phyloP scores from a whole-genome alignment of 2,329 filamentous ascomycete species.

The Colletotrichum godetiae region DNA sequence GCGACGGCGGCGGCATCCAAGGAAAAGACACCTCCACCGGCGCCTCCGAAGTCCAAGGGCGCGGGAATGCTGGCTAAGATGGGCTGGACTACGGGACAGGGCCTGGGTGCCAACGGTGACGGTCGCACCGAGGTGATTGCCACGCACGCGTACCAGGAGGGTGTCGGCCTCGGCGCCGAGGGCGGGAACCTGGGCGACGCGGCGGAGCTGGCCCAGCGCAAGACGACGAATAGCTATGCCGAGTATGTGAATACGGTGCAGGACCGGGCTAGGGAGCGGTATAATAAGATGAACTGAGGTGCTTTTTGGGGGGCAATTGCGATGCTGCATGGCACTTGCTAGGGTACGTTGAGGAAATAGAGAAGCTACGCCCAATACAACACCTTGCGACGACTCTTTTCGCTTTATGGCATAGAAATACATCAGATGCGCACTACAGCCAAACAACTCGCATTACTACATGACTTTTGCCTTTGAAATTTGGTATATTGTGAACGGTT shows the following conservation, averaged over 20 bases:
- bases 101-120: constrained; percentile 71
- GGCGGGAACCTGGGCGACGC: constrained; percentile 78
- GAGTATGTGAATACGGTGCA: constrained; percentile 74
- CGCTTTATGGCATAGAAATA: not conserved
- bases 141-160: constrained; percentile 73
- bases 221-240: constrained; percentile 69
- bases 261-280: constrained; percentile 75
- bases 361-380: not conserved
- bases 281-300: constrained; percentile 60
- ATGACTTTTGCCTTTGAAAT: not conserved
- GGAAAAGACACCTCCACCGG: constrained; percentile 44
- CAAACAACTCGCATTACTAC: not conserved
- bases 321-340: not conserved
- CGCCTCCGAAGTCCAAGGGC: constrained; percentile 67
- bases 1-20: not conserved
- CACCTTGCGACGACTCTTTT: too few relatives aligned
- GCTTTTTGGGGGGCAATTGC: not conserved
- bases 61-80: constrained; percentile 77
- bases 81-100: constrained; percentile 75
- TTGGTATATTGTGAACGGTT: not conserved
- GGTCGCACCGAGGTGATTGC: constrained; percentile 74
- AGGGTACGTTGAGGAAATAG: not conserved
- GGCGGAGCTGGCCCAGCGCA: constrained; percentile 69
- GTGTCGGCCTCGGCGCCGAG: constrained; percentile 76
- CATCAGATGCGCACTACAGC: not conserved